These are phyloP conservation scores for Leccinum laetum DNA, from an alignment of 1,284 basidiomycete species.

Conservation along the genomic window DNA sequence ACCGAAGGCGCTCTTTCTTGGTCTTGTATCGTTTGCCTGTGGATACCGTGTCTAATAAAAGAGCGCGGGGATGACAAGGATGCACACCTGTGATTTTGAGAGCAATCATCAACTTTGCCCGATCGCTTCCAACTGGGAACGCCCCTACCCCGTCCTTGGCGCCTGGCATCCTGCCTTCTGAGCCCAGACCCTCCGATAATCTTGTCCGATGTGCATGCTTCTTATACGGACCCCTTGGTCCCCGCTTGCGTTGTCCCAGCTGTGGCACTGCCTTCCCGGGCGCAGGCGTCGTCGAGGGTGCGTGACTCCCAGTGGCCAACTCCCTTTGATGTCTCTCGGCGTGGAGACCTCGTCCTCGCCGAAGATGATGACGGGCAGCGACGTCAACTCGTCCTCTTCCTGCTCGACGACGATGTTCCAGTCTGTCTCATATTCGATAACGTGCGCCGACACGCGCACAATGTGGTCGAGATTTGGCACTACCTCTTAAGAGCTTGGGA, in stretches of 20 bases:
- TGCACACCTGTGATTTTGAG: conserved; percentile 67
- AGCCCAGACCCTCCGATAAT: conserved; percentile 58
- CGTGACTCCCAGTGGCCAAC: conserved; percentile 26
- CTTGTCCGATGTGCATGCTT: conserved; percentile 32
- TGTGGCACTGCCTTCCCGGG: conserved; percentile 38
- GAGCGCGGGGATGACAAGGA: not conserved
- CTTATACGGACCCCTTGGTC: conserved; percentile 50
- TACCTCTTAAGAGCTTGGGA: too few relatives aligned
- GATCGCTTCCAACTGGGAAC: conserved; percentile 68
- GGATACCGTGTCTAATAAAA: not conserved
- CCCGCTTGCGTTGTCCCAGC: conserved; percentile 27
- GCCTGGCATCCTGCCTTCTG: conserved; percentile 71
- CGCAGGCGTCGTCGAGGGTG: conserved; percentile 28
- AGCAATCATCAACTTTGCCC: conserved; percentile 65
- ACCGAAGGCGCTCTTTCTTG: conserved; percentile 72
- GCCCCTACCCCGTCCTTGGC: conserved; percentile 70
- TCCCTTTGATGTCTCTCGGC: conserved; percentile 24
- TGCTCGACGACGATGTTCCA: conserved; percentile 80
- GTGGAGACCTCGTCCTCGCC: conserved; percentile 25
- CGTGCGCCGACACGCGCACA: conserved; percentile 60
- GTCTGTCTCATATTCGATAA: conserved; percentile 78
- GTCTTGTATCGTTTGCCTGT: conserved; percentile 74
- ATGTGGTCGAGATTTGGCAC: conserved; percentile 57
- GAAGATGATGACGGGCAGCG: conserved; percentile 35
- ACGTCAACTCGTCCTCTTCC: conserved; percentile 52